These are phyloP conservation scores for Monilinia polystroma DNA, from an alignment of 2,329 filamentous ascomycete genomes.

Conservation along the genomic window DNA sequence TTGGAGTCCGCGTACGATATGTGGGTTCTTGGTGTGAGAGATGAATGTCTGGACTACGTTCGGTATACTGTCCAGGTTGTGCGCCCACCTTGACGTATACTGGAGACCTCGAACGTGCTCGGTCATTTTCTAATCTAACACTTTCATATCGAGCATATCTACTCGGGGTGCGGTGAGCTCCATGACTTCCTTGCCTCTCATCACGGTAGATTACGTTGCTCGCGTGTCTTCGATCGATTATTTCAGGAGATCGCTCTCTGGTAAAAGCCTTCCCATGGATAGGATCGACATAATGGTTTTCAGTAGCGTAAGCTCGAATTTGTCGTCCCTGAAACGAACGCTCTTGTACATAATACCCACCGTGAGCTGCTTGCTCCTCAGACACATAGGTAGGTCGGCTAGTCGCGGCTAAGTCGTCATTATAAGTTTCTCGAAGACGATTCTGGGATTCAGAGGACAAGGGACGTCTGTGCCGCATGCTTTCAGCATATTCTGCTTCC, in stretches of 20 bases:
- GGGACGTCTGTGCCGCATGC: constrained; percentile 24
- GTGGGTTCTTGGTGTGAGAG: constrained; percentile 34
- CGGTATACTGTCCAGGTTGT: constrained; percentile 37
- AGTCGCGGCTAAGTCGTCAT: constrained; percentile 25
- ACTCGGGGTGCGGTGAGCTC: constrained; percentile 36
- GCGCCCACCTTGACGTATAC: constrained; percentile 39
- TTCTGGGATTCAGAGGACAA: constrained; percentile 27
- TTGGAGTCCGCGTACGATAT: constrained; percentile 38
- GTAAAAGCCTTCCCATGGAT: constrained; percentile 27
- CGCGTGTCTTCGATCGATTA: constrained; percentile 40
- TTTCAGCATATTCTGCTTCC: constrained; percentile 29
- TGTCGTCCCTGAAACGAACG: constrained; percentile 28
- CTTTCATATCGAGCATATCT: constrained; percentile 41
- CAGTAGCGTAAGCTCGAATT: constrained; percentile 32
- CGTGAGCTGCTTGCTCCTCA: constrained; percentile 21
- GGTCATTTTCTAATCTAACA: constrained; percentile 39
- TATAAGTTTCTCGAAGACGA: constrained; percentile 27
- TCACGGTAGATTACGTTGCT: constrained; percentile 41
- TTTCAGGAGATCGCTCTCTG: constrained; percentile 38
- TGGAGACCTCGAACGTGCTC: constrained; percentile 41
- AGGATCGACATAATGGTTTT: constrained; percentile 33
- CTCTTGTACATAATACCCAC: constrained; percentile 32
- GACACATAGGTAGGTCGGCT: constrained; percentile 24
- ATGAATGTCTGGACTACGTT: constrained; percentile 38
- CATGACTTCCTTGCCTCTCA: constrained; percentile 38